These are phyloP conservation scores for Punctularia strigosozonata DNA, from an alignment of 768 basidiomycete genomes.

Conservation along the genomic window DNA sequence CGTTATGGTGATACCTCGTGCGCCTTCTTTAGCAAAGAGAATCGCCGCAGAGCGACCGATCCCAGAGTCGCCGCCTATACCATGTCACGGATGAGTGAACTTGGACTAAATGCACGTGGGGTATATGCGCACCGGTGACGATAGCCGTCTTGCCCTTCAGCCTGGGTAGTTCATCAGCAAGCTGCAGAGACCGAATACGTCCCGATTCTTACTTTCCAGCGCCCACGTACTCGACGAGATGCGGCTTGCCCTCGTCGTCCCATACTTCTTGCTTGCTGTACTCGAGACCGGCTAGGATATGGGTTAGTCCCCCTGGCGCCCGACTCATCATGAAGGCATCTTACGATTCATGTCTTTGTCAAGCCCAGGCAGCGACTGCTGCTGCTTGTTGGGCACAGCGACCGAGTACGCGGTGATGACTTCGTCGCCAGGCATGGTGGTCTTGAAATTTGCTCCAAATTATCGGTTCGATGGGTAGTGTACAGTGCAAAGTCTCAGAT, in stretches of 20 bases:
- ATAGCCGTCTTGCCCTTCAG: conserved; percentile 13
- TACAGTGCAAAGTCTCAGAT: no score
- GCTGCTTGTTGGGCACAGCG: conserved; percentile 15
- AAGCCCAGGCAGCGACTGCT: conserved; percentile 36
- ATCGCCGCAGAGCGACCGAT: conserved; percentile 41
- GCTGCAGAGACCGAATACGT: no score
- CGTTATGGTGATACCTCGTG: conserved; percentile 36
- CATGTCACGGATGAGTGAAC: not conserved
- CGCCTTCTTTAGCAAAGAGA: conserved; percentile 41
- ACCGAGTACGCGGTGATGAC: not conserved
- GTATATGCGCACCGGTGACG: conserved; percentile 13
- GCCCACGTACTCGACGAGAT: conserved; percentile 38
- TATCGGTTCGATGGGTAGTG: no score
- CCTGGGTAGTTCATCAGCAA: no score
- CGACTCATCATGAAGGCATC: conserved; percentile 11
- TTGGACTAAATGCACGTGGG: not conserved
- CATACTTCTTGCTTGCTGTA: conserved; percentile 31
- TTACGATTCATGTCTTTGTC: conserved; percentile 36
- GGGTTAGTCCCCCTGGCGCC: not conserved
- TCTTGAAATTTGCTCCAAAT: no score
- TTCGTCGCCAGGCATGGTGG: not conserved
- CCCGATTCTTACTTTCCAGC: no score
- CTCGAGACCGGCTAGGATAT: conserved; percentile 19
- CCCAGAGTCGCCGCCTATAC: conserved; percentile 27
- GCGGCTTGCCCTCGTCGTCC: conserved; percentile 41